Percentiles rank a stretch among this genome's conserved stretches.
Evolutionary conservation across 2,329 filamentous ascomycete genomes (phyloP).

Genomic region (Graphiopsis chlorocephala): DNA sequence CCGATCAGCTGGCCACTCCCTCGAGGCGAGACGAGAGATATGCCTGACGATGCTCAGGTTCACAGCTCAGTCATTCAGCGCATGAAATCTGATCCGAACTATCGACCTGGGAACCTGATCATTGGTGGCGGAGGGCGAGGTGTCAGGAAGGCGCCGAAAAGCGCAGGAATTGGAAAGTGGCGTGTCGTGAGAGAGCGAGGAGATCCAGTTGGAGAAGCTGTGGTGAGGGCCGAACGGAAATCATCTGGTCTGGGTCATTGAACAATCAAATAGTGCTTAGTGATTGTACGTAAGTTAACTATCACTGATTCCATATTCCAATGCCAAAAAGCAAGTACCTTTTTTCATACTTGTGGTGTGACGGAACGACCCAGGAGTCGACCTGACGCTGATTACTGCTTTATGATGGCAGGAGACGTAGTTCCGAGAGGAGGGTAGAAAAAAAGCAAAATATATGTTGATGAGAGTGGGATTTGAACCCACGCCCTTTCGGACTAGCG

Average conservation of each 20-base stretch:
- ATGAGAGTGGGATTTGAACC: conserved; percentile 16
- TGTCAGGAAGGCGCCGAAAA: conserved; percentile 56
- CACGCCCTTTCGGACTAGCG: conserved; percentile 27
- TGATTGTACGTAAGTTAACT: neutral
- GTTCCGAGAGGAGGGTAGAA: neutral
- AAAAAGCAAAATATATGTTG: conserved; percentile 14
- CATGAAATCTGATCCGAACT: conserved; percentile 7
- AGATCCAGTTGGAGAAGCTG: conserved; percentile 67
- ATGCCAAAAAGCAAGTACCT: neutral
- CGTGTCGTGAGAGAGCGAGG: conserved; percentile 61
- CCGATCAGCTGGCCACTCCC: conserved; percentile 79
- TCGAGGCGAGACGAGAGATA: conserved; percentile 72
- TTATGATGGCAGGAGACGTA: too few relatives aligned
- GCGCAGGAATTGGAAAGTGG: conserved; percentile 71
- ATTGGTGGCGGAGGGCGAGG: conserved; percentile 75
- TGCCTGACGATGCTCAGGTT: conserved; percentile 66
- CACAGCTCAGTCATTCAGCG: conserved; percentile 69
- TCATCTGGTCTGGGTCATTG: neutral
- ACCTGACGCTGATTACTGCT: too few relatives aligned
- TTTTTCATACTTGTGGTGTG: neutral
- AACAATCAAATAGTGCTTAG: neutral
- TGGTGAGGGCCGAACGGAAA: conserved; percentile 41
- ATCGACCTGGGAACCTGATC: conserved; percentile 62
- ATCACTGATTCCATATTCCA: neutral
- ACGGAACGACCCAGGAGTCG: neutral